Percentiles rank a stretch among this genome's conserved stretches.
These are phyloP conservation scores for Phoma herbarum DNA, from an alignment of 2,329 filamentous ascomycete species.

Conservation along the genomic window DNA sequence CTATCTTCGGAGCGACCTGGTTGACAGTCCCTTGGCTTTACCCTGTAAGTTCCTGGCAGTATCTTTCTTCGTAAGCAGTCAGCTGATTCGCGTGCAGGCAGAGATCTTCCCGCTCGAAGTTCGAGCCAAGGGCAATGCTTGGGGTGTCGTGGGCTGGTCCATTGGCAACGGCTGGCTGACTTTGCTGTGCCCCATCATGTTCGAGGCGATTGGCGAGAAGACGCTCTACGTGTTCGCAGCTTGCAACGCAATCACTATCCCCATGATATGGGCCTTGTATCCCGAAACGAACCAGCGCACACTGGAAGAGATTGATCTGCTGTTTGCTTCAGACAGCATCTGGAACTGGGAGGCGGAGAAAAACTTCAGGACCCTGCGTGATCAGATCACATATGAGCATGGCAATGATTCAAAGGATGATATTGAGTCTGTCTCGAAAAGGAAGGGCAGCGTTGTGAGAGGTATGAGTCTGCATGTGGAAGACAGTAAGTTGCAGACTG, in stretches of 20 bases:
- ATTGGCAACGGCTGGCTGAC: conserved; percentile 75
- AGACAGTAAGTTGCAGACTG: conserved; percentile 16
- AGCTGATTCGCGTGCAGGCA: conserved; percentile 47
- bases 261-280: conserved; percentile 77
- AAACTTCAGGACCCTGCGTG: conserved; percentile 36
- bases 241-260: conserved; percentile 70
- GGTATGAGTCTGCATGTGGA: conserved; percentile 15
- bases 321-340: conserved; percentile 72
- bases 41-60: conserved; percentile 46
- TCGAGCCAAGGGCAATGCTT: conserved; percentile 77
- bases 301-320: conserved; percentile 76
- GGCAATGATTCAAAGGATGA: conserved; percentile 6
- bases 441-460: conserved; percentile 13
- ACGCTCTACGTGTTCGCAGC: conserved; percentile 78
- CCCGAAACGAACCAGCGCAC: conserved; percentile 78
- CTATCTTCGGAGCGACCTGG: conserved; percentile 71
- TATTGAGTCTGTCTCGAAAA: conserved; percentile 11
- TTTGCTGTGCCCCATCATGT: conserved; percentile 55
- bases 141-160: conserved; percentile 78
- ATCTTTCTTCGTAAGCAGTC: neutral
- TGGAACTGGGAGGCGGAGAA: conserved; percentile 67
- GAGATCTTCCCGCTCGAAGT: conserved; percentile 78
- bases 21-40: conserved; percentile 67
- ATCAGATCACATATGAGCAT: conserved; percentile 19
- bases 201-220: conserved; percentile 71